A percentile compares a stretch with the other conserved stretches of the same genome.
These are phyloP conservation scores for Obba rivulosa DNA, from an alignment of 768 basidiomycete genomes.

Conservation along the genomic window DNA sequence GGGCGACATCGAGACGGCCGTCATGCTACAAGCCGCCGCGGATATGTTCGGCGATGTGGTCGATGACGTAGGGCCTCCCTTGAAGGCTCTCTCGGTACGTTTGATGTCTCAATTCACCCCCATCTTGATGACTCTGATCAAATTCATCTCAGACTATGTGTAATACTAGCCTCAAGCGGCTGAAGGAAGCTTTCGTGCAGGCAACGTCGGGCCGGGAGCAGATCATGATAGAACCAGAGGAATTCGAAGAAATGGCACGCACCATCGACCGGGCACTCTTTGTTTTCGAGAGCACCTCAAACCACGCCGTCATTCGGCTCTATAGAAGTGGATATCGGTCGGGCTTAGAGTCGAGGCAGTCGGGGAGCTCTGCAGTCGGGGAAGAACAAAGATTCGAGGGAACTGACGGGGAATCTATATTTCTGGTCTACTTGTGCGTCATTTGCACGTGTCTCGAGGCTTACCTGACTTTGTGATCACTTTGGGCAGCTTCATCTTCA, in stretches of 20 bases:
- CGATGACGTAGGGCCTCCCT: conserved; percentile 73
- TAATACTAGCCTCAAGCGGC: conserved; percentile 50
- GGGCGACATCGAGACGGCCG: conserved; percentile 28
- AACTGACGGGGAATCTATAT: conserved; percentile 75
- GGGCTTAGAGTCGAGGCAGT: conserved; percentile 14
- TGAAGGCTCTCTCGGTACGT: conserved; percentile 68
- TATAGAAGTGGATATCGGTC: conserved; percentile 46
- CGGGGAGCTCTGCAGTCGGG: conserved; percentile 18
- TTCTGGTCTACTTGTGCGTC: conserved; percentile 87
- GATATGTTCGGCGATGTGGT: conserved; percentile 74
- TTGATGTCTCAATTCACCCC: no score
- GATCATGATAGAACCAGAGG: conserved; percentile 37
- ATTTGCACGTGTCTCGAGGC: neutral
- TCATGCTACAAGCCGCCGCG: conserved; percentile 54
- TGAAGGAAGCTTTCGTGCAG: conserved; percentile 61
- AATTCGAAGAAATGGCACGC: conserved; percentile 61
- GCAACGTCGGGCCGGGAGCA: conserved; percentile 10
- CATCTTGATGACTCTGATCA: neutral
- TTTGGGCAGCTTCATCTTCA: conserved; percentile 81
- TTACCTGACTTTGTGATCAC: neutral
- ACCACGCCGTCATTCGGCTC: conserved; percentile 73
- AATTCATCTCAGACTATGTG: conserved; percentile 47
- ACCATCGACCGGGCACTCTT: conserved; percentile 64
- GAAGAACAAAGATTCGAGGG: conserved; percentile 36
- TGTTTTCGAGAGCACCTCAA: conserved; percentile 78